phyloP scores from a whole-genome alignment of 352 stramenopile species.

The Phytophthora megakarya region DNA sequence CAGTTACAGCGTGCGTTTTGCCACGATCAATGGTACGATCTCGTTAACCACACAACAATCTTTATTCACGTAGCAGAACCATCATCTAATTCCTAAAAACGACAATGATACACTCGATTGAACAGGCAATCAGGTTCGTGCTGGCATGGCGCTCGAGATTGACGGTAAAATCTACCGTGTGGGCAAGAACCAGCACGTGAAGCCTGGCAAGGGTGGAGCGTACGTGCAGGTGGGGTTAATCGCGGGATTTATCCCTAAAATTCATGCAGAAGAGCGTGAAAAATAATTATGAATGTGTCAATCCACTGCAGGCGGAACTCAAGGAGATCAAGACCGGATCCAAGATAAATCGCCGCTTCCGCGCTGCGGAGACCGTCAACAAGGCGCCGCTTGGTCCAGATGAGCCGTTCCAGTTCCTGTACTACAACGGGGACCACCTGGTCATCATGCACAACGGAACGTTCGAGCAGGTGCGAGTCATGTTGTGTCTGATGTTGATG shows the following conservation, averaged over 20 bases:
- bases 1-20: constrained; percentile 53
- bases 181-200: constrained; percentile 85
- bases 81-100: constrained; percentile 1
- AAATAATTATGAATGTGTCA: constrained; percentile 12
- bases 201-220: constrained; percentile 83
- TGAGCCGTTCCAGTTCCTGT: constrained; percentile 84
- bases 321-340: constrained; percentile 88
- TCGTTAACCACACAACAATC: not conserved
- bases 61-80: not conserved
- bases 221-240: constrained; percentile 64
- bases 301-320: constrained; percentile 60
- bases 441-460: constrained; percentile 84
- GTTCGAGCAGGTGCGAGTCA: constrained; percentile 72
- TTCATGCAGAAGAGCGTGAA: not conserved
- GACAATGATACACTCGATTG: constrained; percentile 5
- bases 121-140: constrained; percentile 81
- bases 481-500: constrained; percentile 3
- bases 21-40: constrained; percentile 66
- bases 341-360: constrained; percentile 86
- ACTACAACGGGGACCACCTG: constrained; percentile 77
- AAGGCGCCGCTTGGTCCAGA: constrained; percentile 79
- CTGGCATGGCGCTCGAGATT: constrained; percentile 84
- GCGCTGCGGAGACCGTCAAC: constrained; percentile 75
- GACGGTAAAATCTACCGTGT: constrained; percentile 87
- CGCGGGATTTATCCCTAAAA: not conserved